Evolutionary conservation across 495 filamentous ascomycete genomes (phyloP).

Genomic region (Neurospora sp.): DNA sequence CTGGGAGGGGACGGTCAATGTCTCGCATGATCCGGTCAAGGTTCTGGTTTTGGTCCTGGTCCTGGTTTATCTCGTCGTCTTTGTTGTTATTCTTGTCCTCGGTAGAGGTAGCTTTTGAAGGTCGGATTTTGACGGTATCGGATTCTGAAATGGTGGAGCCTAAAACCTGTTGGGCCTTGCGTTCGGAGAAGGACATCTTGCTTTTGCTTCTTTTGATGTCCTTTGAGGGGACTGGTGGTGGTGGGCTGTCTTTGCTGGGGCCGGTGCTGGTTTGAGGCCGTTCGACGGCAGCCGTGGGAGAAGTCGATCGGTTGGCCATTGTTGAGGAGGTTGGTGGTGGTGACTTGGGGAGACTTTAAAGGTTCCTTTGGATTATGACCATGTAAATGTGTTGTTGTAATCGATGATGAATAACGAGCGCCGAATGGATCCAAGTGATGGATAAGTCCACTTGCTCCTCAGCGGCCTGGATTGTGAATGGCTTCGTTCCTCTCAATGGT

Average conservation of each 20-base stretch:
- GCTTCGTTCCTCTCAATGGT: neutral
- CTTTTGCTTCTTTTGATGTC: neutral
- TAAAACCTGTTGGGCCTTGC: slow-evolving; percentile 26
- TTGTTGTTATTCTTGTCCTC: neutral
- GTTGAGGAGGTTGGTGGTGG: neutral
- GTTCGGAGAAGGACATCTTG: slow-evolving; percentile 27
- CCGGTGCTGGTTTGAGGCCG: neutral
- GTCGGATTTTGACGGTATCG: slow-evolving; percentile 29
- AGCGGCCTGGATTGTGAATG: neutral
- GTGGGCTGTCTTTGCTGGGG: neutral
- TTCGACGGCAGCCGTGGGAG: neutral
- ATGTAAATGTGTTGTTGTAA: neutral
- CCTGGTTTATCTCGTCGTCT: neutral
- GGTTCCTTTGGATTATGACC: neutral
- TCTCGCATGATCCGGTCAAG: slow-evolving; percentile 17
- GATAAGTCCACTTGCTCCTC: neutral
- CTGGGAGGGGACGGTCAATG: slow-evolving; percentile 27
- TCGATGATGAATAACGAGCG: neutral
- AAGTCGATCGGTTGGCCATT: neutral
- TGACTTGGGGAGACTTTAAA: neutral
- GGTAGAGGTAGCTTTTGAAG: neutral
- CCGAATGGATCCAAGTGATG: neutral
- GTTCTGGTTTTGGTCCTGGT: neutral
- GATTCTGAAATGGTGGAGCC: slow-evolving; percentile 20
- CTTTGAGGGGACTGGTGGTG: neutral